Evolutionary conservation across 2,329 filamentous ascomycete genomes (phyloP).

Genomic region (Ophiostoma novo-ulmi): DNA sequence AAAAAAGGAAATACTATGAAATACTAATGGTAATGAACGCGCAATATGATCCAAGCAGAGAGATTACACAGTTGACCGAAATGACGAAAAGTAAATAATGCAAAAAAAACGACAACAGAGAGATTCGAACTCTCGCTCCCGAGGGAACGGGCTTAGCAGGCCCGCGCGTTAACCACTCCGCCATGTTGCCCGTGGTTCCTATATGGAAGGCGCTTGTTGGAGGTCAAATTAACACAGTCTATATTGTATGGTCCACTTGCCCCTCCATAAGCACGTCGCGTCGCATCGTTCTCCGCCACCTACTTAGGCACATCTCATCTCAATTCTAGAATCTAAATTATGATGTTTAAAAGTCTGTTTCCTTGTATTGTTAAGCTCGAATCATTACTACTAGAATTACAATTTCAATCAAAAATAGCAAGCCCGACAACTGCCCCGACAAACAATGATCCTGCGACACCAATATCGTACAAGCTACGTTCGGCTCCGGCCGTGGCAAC

Average conservation of each 20-base stretch:
- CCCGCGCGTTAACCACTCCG: conserved; percentile 17
- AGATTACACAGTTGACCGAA: background rate
- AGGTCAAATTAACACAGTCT: background rate
- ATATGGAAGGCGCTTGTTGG: conserved; percentile 15
- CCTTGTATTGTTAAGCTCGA: background rate
- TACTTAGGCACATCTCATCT: background rate
- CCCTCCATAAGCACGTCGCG: background rate
- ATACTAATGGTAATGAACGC: too few relatives aligned
- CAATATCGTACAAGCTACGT: background rate
- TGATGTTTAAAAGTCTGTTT: too few relatives aligned
- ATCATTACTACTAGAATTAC: background rate
- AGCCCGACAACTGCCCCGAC: background rate
- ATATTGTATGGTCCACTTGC: background rate
- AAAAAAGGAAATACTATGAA: too few relatives aligned
- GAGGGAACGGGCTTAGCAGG: conserved; percentile 17
- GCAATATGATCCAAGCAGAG: too few relatives aligned
- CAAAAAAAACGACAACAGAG: conserved; percentile 14
- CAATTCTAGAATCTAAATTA: background rate
- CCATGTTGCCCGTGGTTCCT: conserved; percentile 3
- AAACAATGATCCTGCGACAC: background rate
- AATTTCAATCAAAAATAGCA: background rate
- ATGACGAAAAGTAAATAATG: background rate
- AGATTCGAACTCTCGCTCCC: conserved; percentile 18
- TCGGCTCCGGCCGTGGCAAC: background rate
- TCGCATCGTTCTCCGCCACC: background rate